Evolutionary conservation across 208 protist species (phyloP), one percentile per base, ranked within the genome.

Genomic region (Acanthamoeba triangularis): DNA sequence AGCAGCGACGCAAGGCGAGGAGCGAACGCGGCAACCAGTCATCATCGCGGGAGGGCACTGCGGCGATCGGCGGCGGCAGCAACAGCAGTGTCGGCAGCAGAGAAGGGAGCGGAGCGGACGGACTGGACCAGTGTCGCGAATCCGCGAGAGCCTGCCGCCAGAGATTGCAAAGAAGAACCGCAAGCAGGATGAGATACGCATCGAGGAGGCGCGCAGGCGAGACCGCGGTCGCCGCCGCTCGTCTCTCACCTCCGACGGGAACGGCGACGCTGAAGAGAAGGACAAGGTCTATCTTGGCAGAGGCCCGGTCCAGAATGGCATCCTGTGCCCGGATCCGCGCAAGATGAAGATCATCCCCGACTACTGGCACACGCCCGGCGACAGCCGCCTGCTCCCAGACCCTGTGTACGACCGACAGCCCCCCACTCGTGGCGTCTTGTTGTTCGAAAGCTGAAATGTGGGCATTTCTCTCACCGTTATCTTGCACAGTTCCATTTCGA

Each of bases 301-400:
- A 82, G 37, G 74, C 74, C 7, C 0, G 74, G 44, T 82, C 3
- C 74, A 82, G 44, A 52, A 44, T 25, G 74, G 74, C 35, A 49
- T 49, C 25, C 54, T 18, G 74, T 82, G n/a, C 74, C 52, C 25
- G 37, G 74, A 82, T 28, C 37, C 74, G 44, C 35, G 74, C 74
- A 82, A 82, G 74, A 49, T 82, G 44, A 7, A 49, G 74, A 49
- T 82, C 44, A 82, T 82, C 41, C 6, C 33, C 44, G 74, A 82
- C 41, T 82, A 82, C 74, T 82, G 74, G 74, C 74, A 82, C 74
- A 44, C 74, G 44, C 74, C 74, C 10, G 74, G 74, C 18, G 74
- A 82, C 74, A 44, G 74, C 44, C 74, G 74, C 25, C 74, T 82
- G 37, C 74, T 82, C 5, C 74, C 74, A 18, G 41, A 20, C 25